These are phyloP conservation scores for Phytophthora fragariae DNA, from an alignment of 352 stramenopile species.

Conservation along the genomic window DNA sequence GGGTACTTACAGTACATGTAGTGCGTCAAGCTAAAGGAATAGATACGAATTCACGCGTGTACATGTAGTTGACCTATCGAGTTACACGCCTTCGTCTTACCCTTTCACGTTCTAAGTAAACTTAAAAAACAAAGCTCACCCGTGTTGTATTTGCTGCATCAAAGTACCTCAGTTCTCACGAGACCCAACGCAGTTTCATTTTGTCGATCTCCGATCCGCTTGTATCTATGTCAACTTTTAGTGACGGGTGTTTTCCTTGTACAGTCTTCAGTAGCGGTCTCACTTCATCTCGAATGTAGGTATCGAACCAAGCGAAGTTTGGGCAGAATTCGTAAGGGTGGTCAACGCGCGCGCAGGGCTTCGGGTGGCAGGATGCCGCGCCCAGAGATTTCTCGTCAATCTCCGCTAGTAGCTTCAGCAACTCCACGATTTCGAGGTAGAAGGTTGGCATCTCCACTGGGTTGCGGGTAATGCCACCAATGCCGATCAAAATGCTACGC, in stretches of 20 bases:
- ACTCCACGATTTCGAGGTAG: neutral
- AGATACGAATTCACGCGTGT: too few species aligned
- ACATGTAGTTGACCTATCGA: too few species aligned
- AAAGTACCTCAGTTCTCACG: too few species aligned
- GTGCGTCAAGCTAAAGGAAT: too few species aligned
- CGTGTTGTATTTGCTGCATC: too few species aligned
- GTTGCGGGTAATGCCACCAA: neutral
- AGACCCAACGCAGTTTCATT: too few species aligned
- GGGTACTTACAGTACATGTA: too few species aligned
- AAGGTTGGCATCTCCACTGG: neutral
- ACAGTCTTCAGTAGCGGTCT: neutral
- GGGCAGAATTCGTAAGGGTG: neutral
- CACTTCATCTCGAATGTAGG: neutral
- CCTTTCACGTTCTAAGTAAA: too few species aligned
- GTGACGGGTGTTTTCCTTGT: neutral
- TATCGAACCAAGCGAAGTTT: neutral
- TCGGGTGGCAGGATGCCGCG: neutral
- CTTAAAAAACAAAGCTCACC: too few species aligned
- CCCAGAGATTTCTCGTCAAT: neutral
- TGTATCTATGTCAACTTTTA: neutral
- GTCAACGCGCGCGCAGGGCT: neutral
- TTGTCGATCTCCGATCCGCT: too few species aligned
- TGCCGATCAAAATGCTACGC: neutral
- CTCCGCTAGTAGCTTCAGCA: slow-evolving; percentile 3
- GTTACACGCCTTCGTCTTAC: too few species aligned